Evolutionary conservation across 1,284 basidiomycete genomes (phyloP), one percentile per base, ranked within the genome.

Genomic region (Austropuccinia psidii): DNA sequence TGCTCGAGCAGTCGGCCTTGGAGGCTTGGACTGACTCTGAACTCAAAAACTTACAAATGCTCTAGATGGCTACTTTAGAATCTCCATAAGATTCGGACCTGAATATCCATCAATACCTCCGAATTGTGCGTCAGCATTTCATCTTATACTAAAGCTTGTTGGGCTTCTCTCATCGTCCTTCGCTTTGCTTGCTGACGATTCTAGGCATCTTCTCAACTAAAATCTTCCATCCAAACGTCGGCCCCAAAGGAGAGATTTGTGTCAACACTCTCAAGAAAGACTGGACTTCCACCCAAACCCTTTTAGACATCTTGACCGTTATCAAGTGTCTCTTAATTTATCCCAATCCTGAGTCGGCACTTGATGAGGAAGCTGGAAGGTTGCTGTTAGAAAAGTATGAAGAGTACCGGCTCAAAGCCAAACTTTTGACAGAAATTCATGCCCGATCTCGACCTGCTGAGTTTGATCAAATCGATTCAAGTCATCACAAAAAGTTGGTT

Each of bases 191-290:
- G 27, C 50, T 60, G 69, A 50, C 13, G 33, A 62, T 43, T 7
- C 77, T 54, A 94, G 93, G 92, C 79, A 89, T 89, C 83, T 90
- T 95, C 80, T 83, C 87, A 0, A 94, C 93, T 66, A 93, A 94
- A 83, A 93, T 98, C 75, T 97, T 97, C 82, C 94, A 97, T 79
- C 94, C 94, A 0, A 97, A 98, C 79, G 91, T 97, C 33, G 94
- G 92, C 0, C 85, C 86, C 35, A 80, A 85, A 0, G 93, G 93
- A 37, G 94, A 96, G 81, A 98, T 98, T 77, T 98, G 94, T 81
- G 94, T 97, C 11, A 94, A 94, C 82, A 97, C 93, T 4, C 83
- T 98, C 33, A 97, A 97, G 84, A 97, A 96, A 82, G 92, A 94
- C 78, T 97, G 94, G 94, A 88, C 91, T 80, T 86, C 89, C 21